Percentiles rank a stretch among this genome's conserved stretches.
phyloP scores from a whole-genome alignment of 192 early-diverging fungal genomes.

The Martensiomyces pterosporus region DNA sequence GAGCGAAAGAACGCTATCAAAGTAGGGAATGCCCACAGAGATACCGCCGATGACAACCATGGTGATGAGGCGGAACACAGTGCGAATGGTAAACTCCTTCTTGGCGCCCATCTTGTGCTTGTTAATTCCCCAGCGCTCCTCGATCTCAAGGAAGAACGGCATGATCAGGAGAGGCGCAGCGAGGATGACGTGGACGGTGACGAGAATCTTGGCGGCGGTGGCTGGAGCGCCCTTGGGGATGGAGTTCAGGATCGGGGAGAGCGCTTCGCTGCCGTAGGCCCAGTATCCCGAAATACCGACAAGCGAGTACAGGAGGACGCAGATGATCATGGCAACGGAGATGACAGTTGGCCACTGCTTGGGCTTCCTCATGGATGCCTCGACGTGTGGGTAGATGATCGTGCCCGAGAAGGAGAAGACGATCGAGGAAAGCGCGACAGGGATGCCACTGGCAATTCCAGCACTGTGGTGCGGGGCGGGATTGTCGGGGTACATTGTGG shows the following conservation, averaged over 20 bases:
- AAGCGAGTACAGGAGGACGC: slow-evolving; percentile 60
- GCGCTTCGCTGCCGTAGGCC: slow-evolving; percentile 60
- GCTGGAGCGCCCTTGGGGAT: slow-evolving; percentile 56
- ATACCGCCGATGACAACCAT: slow-evolving; percentile 53
- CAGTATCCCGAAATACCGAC: slow-evolving; percentile 67
- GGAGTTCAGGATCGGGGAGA: slow-evolving; percentile 64
- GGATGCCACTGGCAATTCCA: slow-evolving; percentile 49
- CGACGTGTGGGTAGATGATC: slow-evolving; percentile 75
- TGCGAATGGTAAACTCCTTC: slow-evolving; percentile 52
- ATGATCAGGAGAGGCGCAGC: slow-evolving; percentile 72
- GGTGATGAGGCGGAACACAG: slow-evolving; percentile 52
- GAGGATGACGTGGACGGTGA: slow-evolving; percentile 73
- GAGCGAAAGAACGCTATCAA: slow-evolving; percentile 71
- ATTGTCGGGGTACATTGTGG: slow-evolving; percentile 24
- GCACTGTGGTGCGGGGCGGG: slow-evolving; percentile 18
- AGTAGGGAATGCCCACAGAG: slow-evolving; percentile 67
- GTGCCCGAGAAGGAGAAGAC: slow-evolving; percentile 73
- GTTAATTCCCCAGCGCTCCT: slow-evolving; percentile 54
- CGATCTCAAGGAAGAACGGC: slow-evolving; percentile 62
- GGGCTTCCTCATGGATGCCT: slow-evolving; percentile 69
- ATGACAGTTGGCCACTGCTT: slow-evolving; percentile 63
- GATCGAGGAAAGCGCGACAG: slow-evolving; percentile 64
- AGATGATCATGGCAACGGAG: slow-evolving; percentile 53
- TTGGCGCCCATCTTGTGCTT: slow-evolving; percentile 29
- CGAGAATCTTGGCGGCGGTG: slow-evolving; percentile 61